phyloP scores from a whole-genome alignment of 306 rosid genomes.

The Crotalaria pallida region DNA sequence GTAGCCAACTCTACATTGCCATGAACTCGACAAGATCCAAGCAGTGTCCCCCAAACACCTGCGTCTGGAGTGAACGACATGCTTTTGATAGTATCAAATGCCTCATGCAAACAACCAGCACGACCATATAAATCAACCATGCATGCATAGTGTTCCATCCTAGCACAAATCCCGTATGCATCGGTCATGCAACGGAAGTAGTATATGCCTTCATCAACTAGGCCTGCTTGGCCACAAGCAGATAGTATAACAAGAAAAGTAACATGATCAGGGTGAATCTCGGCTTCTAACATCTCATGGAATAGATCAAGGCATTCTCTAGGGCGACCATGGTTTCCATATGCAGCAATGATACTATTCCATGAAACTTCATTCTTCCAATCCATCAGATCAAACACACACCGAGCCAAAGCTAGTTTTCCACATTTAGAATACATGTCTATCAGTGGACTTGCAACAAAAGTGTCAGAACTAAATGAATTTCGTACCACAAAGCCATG shows the following conservation, averaged over 20 bases:
- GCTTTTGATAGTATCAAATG: slow-evolving; percentile 56
- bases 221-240: slow-evolving; percentile 80
- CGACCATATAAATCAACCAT: slow-evolving; percentile 79
- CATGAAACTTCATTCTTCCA: slow-evolving; percentile 76
- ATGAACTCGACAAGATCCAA: slow-evolving; percentile 81
- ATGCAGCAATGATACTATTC: slow-evolving; percentile 77
- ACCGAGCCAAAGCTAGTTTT: slow-evolving; percentile 45
- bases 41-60: slow-evolving; percentile 85
- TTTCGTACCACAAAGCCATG: slow-evolving; percentile 58
- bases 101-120: slow-evolving; percentile 59
- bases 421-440: slow-evolving; percentile 92
- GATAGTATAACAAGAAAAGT: slow-evolving; percentile 76
- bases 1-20: slow-evolving; percentile 70
- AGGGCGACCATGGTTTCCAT: slow-evolving; percentile 62
- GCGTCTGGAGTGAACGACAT: slow-evolving; percentile 80
- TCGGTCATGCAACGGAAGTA: slow-evolving; percentile 61
- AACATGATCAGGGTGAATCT: slow-evolving; percentile 67
- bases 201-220: slow-evolving; percentile 49
- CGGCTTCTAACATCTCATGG: slow-evolving; percentile 50
- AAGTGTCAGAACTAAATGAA: slow-evolving; percentile 41
- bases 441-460: slow-evolving; percentile 57
- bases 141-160: slow-evolving; percentile 75
- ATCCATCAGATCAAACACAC: slow-evolving; percentile 57
- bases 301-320: slow-evolving; percentile 52
- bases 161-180: slow-evolving; percentile 52